Conservation (phyloP, 257 asterid genomes). For the Apocynum venetum region DNA sequence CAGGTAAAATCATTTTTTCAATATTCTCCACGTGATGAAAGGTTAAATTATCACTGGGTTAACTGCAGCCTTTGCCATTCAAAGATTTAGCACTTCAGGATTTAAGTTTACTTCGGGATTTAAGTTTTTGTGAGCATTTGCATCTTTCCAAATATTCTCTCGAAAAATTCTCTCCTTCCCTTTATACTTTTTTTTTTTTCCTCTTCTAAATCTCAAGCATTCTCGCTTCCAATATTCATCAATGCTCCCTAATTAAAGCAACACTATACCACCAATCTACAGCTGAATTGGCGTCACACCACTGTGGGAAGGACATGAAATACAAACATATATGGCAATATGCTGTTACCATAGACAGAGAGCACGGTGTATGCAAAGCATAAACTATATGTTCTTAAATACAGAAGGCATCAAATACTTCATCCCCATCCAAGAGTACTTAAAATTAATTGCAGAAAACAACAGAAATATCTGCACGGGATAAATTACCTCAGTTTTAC, state of each 20-base stretch:
- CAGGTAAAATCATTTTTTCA: neutral
- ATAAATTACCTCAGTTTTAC: slow-evolving; percentile 75
- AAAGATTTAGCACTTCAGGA: neutral
- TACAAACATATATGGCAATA: neutral
- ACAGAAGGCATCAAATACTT: neutral
- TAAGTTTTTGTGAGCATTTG: neutral
- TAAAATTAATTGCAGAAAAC: neutral
- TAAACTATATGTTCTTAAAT: neutral
- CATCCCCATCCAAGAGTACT: neutral
- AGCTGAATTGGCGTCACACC: neutral
- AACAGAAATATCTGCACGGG: neutral
- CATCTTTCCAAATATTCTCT: too few species aligned
- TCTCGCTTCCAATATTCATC: neutral
- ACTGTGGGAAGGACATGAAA: neutral
- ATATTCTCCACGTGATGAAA: neutral
- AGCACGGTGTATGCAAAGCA: neutral
- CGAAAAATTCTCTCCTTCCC: neutral
- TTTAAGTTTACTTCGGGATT: neutral
- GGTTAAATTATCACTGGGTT: neutral
- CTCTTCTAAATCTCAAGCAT: neutral
- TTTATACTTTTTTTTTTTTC: neutral
- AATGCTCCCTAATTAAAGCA: neutral
- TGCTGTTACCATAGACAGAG: neutral
- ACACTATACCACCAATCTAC: neutral
- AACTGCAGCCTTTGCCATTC: neutral